Evolutionary conservation across 805 yeast genomes (phyloP).

Genomic region (Diddensiella santjacobensis): DNA sequence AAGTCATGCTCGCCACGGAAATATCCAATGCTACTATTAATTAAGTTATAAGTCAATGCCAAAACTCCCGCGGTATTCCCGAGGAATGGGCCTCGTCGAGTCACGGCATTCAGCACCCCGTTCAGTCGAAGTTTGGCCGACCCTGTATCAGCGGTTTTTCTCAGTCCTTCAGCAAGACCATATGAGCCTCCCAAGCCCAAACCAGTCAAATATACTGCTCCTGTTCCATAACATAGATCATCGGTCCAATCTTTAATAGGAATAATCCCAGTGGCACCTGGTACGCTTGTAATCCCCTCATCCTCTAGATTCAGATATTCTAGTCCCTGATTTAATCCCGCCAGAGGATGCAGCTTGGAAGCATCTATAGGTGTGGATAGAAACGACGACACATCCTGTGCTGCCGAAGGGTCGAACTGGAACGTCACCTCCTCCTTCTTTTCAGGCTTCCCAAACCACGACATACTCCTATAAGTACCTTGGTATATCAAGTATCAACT

Average conservation of each 20-base stretch:
- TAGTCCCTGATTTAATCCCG: conserved; percentile 84
- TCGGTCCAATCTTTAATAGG: conserved; percentile 98
- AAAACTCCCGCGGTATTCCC: conserved; percentile 95
- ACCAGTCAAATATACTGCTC: conserved; percentile 80
- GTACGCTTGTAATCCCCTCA: conserved; percentile 68
- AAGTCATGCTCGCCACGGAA: conserved; percentile 88
- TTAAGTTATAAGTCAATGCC: conserved; percentile 81
- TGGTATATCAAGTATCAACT: not conserved
- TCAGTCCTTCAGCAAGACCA: conserved; percentile 84
- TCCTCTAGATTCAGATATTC: conserved; percentile 89
- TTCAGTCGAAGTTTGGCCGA: conserved; percentile 81
- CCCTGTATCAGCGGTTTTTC: conserved; percentile 67
- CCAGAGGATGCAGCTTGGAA: conserved; percentile 79
- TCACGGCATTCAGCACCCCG: conserved; percentile 85
- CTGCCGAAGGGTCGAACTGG: conserved; percentile 65
- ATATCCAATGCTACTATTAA: conserved; percentile 74
- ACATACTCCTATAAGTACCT: conserved; percentile 18
- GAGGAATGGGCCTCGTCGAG: conserved; percentile 92
- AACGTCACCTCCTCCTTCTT: conserved; percentile 32
- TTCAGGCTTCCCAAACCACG: conserved; percentile 28
- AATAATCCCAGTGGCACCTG: conserved; percentile 84
- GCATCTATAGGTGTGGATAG: conserved; percentile 65
- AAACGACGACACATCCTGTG: conserved; percentile 59
- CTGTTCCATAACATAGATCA: conserved; percentile 96
- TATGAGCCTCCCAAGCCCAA: conserved; percentile 85